Base-by-base conservation (phyloP, 2,329 filamentous ascomycete genomes). In the Clonostachys byssicola region DNA sequence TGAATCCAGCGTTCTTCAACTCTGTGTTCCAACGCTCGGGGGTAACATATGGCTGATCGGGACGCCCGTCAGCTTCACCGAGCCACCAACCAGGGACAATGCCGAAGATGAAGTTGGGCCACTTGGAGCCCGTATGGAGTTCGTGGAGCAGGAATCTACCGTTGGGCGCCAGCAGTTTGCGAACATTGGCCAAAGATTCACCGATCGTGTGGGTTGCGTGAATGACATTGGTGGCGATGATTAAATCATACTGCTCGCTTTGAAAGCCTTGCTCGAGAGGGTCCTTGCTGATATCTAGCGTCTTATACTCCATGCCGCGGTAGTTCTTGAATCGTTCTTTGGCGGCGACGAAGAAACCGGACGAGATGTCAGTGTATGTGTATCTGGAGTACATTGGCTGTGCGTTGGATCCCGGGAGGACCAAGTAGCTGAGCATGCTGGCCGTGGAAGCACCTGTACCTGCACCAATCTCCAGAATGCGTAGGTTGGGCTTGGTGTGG, bases 391-490 rank as follows among this genome's bases (percentile, higher is more conserved):
- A 62, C 40, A 56, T 45, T 5, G 49, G 42, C 12, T 42, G 44
- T 23, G 20, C 20, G 20, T 23, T 23, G 12, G 39, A 41, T 16
- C 16, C 17, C 5, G 39, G 16, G 12, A 41, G 39, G 39, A 41
- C 39, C 4, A 60, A 49, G 12, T 50, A 45, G 2, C 48, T 46
- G 4, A 75, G 53, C 6, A 75, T 55, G 3, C 44, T 47, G 3
- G 59, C 54, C 0, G 66, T 66, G 8, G 64, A 58, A 9, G 58
- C 59, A 5, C 68, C 67, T 1, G 64, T 72, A 2, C 68, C 68
- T 2, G 65, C 67, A 4, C 69, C 71, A n/a, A 73, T 58, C 47
- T 74, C 71, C 1, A 74, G 56, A 38, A 73, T 59, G 5, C 60
- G 56, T 12, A 71, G 54, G 12, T 54, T 52, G 5, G 57, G 55